A percentile compares a stretch with the other conserved stretches of the same genome.
Conservation (phyloP, 345 rosid species). For the Salix dunnii region DNA sequence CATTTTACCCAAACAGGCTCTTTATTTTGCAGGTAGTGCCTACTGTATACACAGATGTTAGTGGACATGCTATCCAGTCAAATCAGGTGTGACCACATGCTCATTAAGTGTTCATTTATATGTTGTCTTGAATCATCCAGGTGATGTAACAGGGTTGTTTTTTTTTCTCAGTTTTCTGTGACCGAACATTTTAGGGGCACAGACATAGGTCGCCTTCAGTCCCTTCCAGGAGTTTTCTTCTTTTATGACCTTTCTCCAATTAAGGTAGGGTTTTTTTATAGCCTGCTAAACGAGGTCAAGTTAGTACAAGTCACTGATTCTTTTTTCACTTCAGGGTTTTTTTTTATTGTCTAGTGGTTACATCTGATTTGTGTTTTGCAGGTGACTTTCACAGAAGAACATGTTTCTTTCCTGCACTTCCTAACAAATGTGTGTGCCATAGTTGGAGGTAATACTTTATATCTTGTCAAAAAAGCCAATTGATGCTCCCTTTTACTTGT, state of each 20-base stretch:
- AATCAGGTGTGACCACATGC: constrained; percentile 60
- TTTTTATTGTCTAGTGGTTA: background rate
- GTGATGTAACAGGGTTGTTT: constrained; percentile 8
- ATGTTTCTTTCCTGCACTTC: constrained; percentile 88
- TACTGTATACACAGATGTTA: constrained; percentile 76
- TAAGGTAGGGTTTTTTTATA: constrained; percentile 48
- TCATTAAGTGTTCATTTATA: background rate
- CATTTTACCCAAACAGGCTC: background rate
- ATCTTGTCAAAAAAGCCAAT: background rate
- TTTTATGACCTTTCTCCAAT: constrained; percentile 97
- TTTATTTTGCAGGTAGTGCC: constrained; percentile 74
- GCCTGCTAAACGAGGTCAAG: constrained; percentile 1
- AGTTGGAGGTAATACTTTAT: constrained; percentile 65
- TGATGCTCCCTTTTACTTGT: background rate
- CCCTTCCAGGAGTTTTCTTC: constrained; percentile 90
- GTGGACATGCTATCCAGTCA: constrained; percentile 73
- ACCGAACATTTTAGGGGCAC: constrained; percentile 78
- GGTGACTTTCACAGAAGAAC: constrained; percentile 83
- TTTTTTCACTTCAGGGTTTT: background rate
- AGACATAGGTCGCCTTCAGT: constrained; percentile 59
- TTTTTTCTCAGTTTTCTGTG: constrained; percentile 69
- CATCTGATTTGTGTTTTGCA: constrained; percentile 28
- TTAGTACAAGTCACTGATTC: background rate
- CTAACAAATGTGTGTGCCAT: constrained; percentile 89
- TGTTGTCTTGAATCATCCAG: background rate